Evolutionary conservation across 1,284 basidiomycete species (phyloP).

Genomic region (Trichosporon asahii): DNA sequence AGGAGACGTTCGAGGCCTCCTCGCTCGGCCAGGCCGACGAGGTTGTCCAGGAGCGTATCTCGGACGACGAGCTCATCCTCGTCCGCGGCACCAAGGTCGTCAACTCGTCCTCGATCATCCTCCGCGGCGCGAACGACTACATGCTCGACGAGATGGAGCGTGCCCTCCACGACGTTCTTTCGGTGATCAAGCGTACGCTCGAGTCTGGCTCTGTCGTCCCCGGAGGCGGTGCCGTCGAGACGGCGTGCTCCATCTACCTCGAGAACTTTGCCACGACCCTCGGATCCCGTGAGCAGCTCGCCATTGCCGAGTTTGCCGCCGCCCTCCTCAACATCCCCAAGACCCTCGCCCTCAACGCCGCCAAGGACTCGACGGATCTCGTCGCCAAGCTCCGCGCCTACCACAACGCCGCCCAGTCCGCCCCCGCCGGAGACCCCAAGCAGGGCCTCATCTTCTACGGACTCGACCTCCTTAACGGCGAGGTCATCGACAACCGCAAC

Average conservation of each 20-base stretch:
- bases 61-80: slow-evolving; percentile 97
- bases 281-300: slow-evolving; percentile 95
- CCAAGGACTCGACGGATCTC: slow-evolving; percentile 96
- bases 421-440: slow-evolving; percentile 86
- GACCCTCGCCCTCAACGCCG: slow-evolving; percentile 94
- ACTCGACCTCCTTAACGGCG: slow-evolving; percentile 87
- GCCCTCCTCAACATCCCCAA: slow-evolving; percentile 95
- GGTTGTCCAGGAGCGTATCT: slow-evolving; percentile 93
- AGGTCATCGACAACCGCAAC: slow-evolving; percentile 89
- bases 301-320: slow-evolving; percentile 95
- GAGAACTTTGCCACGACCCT: slow-evolving; percentile 99
- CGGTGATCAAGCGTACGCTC: slow-evolving; percentile 93
- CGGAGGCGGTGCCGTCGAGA: slow-evolving; percentile 96
- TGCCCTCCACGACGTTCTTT: slow-evolving; percentile 89
- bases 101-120: slow-evolving; percentile 84
- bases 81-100: slow-evolving; percentile 98
- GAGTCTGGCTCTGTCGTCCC: slow-evolving; percentile 96
- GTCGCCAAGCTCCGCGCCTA: slow-evolving; percentile 96
- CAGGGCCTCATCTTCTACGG: slow-evolving; percentile 92
- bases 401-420: slow-evolving; percentile 94
- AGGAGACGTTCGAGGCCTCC: slow-evolving; percentile 93
- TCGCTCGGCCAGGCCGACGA: slow-evolving; percentile 90
- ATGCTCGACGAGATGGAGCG: slow-evolving; percentile 99
- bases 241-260: slow-evolving; percentile 92
- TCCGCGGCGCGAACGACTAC: slow-evolving; percentile 98